Conservation (phyloP, 1,284 basidiomycete species). For the Papiliotrema flavescens region DNA sequence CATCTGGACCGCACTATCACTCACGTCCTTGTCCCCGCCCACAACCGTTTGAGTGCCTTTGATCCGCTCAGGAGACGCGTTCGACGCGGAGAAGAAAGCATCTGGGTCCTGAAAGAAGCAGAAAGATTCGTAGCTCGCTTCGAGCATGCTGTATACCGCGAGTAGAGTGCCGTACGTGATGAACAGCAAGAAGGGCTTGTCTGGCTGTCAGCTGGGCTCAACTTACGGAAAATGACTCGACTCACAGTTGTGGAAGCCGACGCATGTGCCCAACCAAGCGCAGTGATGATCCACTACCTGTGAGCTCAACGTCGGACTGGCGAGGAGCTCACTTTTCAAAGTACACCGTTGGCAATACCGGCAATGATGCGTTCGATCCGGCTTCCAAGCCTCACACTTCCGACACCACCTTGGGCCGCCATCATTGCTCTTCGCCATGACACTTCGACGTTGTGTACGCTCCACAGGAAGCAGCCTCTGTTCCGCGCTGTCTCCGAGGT, state of each 20-base stretch:
- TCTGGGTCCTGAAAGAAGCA: slow-evolving; percentile 58
- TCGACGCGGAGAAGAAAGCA: background rate
- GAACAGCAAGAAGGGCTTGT: slow-evolving; percentile 81
- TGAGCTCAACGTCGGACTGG: background rate
- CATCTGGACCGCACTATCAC: background rate
- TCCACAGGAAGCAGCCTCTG: background rate
- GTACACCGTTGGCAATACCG: slow-evolving; percentile 71
- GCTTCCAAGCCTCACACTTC: slow-evolving; percentile 56
- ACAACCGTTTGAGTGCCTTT: background rate
- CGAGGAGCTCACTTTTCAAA: slow-evolving; percentile 69
- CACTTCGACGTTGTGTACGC: background rate
- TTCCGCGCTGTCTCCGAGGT: slow-evolving; percentile 6
- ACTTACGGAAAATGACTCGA: background rate
- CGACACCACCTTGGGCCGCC: slow-evolving; percentile 43
- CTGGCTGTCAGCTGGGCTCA: slow-evolving; percentile 8
- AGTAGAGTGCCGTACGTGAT: slow-evolving; percentile 65
- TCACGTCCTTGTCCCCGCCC: background rate
- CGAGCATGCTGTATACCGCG: slow-evolving; percentile 58
- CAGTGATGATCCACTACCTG: slow-evolving; percentile 72
- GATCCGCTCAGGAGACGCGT: background rate
- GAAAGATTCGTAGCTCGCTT: slow-evolving; percentile 60
- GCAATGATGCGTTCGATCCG: slow-evolving; percentile 80
- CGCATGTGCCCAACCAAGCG: slow-evolving; percentile 78
- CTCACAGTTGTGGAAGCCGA: slow-evolving; percentile 71
- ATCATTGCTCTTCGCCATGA: slow-evolving; percentile 36